These are phyloP conservation scores for Stemphylium beticola DNA, from an alignment of 2,329 filamentous ascomycete species.

Conservation along the genomic window DNA sequence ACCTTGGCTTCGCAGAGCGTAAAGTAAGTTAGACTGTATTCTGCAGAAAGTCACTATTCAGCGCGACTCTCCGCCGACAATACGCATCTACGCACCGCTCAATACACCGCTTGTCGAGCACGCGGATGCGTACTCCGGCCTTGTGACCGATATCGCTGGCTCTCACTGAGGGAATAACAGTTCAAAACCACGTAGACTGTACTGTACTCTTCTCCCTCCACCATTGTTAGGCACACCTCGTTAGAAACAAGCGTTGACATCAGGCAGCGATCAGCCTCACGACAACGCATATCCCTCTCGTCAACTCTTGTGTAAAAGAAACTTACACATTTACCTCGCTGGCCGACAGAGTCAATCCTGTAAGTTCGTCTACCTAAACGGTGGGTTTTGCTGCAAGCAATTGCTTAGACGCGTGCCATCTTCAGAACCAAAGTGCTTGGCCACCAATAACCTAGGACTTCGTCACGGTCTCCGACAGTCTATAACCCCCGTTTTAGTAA, in stretches of 20 bases:
- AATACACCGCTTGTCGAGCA: slow-evolving; percentile 14
- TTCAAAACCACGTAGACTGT: not conserved
- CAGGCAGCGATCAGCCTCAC: slow-evolving; percentile 8
- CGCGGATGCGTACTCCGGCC: slow-evolving; percentile 5
- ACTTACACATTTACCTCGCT: not conserved
- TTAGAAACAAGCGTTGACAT: slow-evolving; percentile 8
- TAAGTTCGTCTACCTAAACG: not conserved
- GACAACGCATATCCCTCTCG: not conserved
- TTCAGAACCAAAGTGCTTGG: not conserved
- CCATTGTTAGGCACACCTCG: slow-evolving; percentile 3
- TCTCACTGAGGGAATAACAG: slow-evolving; percentile 12
- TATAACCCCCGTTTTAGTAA: not conserved
- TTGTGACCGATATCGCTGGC: slow-evolving; percentile 9
- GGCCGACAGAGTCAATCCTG: not conserved
- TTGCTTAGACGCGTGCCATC: not conserved
- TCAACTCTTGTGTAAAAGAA: not conserved
- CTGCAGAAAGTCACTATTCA: not conserved
- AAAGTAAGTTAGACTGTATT: not conserved
- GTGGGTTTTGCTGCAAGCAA: not conserved
- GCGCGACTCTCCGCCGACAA: not conserved
- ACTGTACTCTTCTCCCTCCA: slow-evolving; percentile 2
- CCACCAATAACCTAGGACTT: not conserved
- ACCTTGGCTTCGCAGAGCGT: not conserved
- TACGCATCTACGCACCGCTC: slow-evolving; percentile 4
- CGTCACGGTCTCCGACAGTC: not conserved